Base-by-base conservation (phyloP, 176 grass and related monocot species). In the Bonia amplexicaulis region DNA sequence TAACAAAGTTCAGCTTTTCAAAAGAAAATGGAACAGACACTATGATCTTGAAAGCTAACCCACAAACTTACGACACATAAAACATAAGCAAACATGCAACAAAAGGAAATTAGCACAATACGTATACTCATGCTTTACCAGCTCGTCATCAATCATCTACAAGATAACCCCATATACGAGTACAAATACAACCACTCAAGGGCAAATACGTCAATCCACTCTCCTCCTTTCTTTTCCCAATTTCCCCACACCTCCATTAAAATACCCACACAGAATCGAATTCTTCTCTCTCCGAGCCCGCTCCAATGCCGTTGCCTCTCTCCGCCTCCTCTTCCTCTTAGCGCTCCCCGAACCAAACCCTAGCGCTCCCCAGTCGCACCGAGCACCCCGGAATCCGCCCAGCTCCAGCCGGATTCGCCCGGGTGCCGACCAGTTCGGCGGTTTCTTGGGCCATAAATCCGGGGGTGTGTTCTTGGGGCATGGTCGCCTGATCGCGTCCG, bases 301-400 rank as follows among this genome's bases (percentile, higher is more conserved):
- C 90, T 89, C 87, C 93, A 90, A 87, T 80, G 81, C 85, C 90
- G 88, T 82, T 82, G 77, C 65, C 78, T 85, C 78, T 73, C 77
- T 78, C 84, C 64, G 74, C 87, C 64, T 64, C 84, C 74, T 45
- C 66, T 58, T 69, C 85, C 71, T 79, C 76, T 73, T 85, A 87
- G 90, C n/a, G n/a, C 76, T 75, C n/a, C 71, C 33, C 33, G 51
- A 58, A 53, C 19, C 85, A 53, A 90, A 87, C 85, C 80, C 80
- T 87, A 90, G 60, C 66, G 5, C 45, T 41, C 37, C 57, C 62
- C 41, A 20, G 78, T 19, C 84, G 40, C 55, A 60, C 45, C 64
- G 84, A 86, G 73, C 67, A 51, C 67, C 65, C 85, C 76, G 81
- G 81, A 55, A 54, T 74, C 62, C 62, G 52, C 76, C 68, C 63